Base-by-base conservation (phyloP, 2,329 filamentous ascomycete genomes). In the Colletotrichum camelliae region DNA sequence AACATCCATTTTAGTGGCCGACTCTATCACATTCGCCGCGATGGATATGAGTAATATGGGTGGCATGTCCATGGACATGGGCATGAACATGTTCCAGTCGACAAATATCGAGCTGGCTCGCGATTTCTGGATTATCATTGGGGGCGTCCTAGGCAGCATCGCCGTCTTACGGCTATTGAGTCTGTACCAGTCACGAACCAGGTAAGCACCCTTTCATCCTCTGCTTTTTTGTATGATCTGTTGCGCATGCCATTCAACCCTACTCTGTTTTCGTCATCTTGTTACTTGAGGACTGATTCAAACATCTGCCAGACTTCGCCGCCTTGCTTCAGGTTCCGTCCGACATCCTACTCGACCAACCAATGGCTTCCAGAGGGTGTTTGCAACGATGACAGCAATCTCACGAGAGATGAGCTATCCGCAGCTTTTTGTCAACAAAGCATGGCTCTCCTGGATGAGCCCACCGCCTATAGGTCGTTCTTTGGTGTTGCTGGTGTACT, bases 111-210 rank as follows among this genome's bases (percentile, higher is more conserved):
- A 66, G 62, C 62, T 66, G 37, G 62, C 91, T 24, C 86, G 85
- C 15, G 86, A 85, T 7, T 93, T 89, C 79, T 93, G 91, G 91
- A 92, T 92, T 80, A 87, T 90, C 48, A 83, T 91, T 48, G 89
- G 86, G 10, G 87, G 84, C 15, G 86, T 88, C 31, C 79, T 91
- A 12, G 88, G 84, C 4, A 77, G 86, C 0, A 79, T 89, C 12
- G 78, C 31, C 10, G 29, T 61, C 31, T 21, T 61, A n/a, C 58
- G 58, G 29, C 27, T 33, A 10, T n/a, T 61, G 6, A 35, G 31
- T 33, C 9, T 61, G 29, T 35, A 35, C 18, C 58, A 35, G 29
- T 61, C 58, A 13, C 58, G 31, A n/a, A 33, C 16, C 18, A 61
- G 58, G 58, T 61, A 61, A 16, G 15, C 15, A 21, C 10, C 16